Evolutionary conservation across 1,284 basidiomycete genomes (phyloP), one percentile per base, ranked within the genome.

Genomic region (Vanrija pseudolonga): DNA sequence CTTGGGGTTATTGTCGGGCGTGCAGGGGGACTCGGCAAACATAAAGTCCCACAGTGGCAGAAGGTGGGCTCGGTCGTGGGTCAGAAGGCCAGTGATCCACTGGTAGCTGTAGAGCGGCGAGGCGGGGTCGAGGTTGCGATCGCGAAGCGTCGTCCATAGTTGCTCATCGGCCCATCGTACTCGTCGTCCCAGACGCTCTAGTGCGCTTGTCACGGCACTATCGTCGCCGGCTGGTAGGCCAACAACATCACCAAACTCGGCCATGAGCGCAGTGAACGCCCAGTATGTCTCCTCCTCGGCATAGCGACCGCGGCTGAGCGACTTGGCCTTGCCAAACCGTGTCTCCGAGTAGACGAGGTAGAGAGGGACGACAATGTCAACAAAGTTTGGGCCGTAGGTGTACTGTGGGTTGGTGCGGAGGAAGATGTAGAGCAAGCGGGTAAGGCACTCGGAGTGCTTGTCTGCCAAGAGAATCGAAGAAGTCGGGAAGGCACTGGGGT

Each of bases 251-350:
- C 66, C 67, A 11, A 71, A 55, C 22, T 72, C 71, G 14, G 59
- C 50, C 50, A 72, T 63, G n/a, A 76, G 39, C 4, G 65, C 66
- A 3, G 60, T 55, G 18, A 75, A 60, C 12, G 67, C 68, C 72
- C 73, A 74, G 54, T 68, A 77, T 11, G 69, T 65, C 45, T 74
- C 68, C 43, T 73, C 73, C 50, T 76, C 76, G 3, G 64, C 69
- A 42, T 68, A 55, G 7, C 46, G 36, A 22, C 24, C 38, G 45
- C 48, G 51, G 14, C 41, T 50, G 17, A 51, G 50, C 14, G 47
- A 49, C 14, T 45, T 53, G 8, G 32, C 32, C 32, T 32, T 32
- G 32, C 32, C 32, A 12, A 32, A 32, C 9, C 32, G 32, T 14
- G 32, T 32, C 39, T 63, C 64, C 9, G 57, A 50, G 50, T 63